Evolutionary conservation across 176 grass and related monocot species (phyloP).

Genomic region (Musa troglodytarum): DNA sequence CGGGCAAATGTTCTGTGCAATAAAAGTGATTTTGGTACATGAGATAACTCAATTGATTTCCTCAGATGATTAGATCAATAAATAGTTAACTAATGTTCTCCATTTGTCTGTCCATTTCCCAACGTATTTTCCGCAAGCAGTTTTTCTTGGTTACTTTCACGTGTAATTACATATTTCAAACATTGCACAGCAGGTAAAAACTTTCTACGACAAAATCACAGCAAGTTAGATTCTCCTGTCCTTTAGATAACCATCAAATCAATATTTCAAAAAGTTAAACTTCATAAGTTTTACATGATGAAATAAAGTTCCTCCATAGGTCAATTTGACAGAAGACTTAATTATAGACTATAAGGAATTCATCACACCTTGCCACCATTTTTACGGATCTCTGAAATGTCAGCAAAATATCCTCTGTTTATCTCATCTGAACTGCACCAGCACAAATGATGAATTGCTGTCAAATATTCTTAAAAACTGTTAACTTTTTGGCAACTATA

Average conservation of each 20-base stretch:
- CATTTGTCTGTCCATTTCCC: neutral
- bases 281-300: neutral
- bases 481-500: neutral
- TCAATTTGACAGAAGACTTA: neutral
- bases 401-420: constrained; percentile 58
- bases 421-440: constrained; percentile 74
- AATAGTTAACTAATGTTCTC: neutral
- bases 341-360: neutral
- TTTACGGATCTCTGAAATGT: constrained; percentile 61
- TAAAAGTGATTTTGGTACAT: neutral
- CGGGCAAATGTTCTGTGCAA: neutral
- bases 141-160: neutral
- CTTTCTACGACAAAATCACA: neutral
- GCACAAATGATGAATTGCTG: constrained; percentile 21
- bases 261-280: neutral
- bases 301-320: neutral
- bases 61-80: neutral
- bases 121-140: neutral
- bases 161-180: neutral
- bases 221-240: neutral
- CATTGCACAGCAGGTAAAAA: neutral
- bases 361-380: constrained; percentile 61
- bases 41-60: neutral
- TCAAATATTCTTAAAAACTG: neutral
- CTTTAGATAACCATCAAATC: neutral